Base-by-base conservation (phyloP, 2,329 filamentous ascomycete genomes). In the Hypoxylon sp. region DNA sequence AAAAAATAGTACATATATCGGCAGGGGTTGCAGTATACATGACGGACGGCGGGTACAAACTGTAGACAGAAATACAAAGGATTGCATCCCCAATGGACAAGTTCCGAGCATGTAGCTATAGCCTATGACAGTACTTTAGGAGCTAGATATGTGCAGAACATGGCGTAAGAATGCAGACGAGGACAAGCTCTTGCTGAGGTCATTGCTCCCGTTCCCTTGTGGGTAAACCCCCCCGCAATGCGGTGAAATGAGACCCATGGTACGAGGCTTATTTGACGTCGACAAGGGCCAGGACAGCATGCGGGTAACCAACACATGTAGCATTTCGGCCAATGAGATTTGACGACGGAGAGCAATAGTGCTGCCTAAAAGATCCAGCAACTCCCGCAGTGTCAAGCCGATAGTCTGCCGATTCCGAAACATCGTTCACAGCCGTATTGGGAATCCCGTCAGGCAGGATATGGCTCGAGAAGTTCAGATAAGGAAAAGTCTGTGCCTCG, bases 181-280 rank as follows among this genome's bases (percentile, higher is more conserved):
- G n/a, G n/a, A n/a, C n/a, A 17, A 25, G 41, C 23, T 31, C 16
- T 44, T 36, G 40, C 48, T 45, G 26, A 56, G 30, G 40, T 49
- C 31, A 38, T 38, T 9, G 20, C 46, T 27, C 43, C n/a, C n/a
- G n/a, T n/a, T n/a, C n/a, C n/a, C n/a, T n/a, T 20, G 30, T 31
- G 17, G 32, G 16, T 30, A 40, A 20, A 38, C 23, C 15, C 25
- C 45, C 46, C 55, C 47, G 47, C 51, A 52, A 46, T 54, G 38
- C 51, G 55, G 51, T 58, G 32, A 55, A 51, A 55, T 58, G 46
- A 47, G 42, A 53, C 52, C 44, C 46, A 48, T 46, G 26, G 29
- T 30, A 30, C 19, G 51, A 51, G 43, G 55, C 51, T 48, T 42
- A 51, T 44, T 48, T 12, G 4, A 23, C 20, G 32, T 44, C 21